These are phyloP conservation scores for Coffea humblotiana DNA, from an alignment of 305 asterid species.

Conservation along the genomic window DNA sequence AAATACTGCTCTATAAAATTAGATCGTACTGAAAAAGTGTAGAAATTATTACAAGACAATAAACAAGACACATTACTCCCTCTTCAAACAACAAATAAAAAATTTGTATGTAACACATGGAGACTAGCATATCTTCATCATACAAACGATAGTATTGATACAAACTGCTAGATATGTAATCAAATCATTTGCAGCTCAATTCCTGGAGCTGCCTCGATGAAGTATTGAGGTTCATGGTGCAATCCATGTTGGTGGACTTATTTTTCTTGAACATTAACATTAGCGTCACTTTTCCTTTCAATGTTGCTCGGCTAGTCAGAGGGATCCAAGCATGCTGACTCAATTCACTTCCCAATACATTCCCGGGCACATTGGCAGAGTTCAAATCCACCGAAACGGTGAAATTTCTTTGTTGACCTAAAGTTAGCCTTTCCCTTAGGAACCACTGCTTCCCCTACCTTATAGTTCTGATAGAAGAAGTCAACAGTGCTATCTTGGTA, in stretches of 20 bases:
- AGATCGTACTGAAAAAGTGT: no score
- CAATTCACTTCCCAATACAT: slow-evolving; percentile 13
- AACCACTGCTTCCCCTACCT: slow-evolving; percentile 17
- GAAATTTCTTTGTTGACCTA: slow-evolving; percentile 15
- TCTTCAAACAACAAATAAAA: no score
- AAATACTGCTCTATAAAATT: no score
- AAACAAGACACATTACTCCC: no score
- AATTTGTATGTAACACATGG: no score
- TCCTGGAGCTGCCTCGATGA: background rate
- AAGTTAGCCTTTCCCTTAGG: background rate
- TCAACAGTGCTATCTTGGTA: slow-evolving; percentile 13
- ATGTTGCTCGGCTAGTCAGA: slow-evolving; percentile 15
- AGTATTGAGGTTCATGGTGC: slow-evolving; percentile 21
- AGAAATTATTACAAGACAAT: no score
- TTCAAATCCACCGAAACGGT: slow-evolving; percentile 9
- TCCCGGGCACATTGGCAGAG: background rate
- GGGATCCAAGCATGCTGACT: slow-evolving; percentile 6
- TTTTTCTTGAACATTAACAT: slow-evolving; percentile 23
- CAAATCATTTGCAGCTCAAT: no score
- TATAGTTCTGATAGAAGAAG: slow-evolving; percentile 13
- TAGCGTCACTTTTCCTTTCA: slow-evolving; percentile 23
- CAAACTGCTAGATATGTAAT: no score
- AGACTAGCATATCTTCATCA: no score
- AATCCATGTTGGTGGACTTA: slow-evolving; percentile 21
- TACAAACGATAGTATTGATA: no score